Percentiles rank a stretch among this genome's conserved stretches.
These are phyloP conservation scores for Apiotrichum laibachii DNA, from an alignment of 1,284 basidiomycete genomes.

Conservation along the genomic window DNA sequence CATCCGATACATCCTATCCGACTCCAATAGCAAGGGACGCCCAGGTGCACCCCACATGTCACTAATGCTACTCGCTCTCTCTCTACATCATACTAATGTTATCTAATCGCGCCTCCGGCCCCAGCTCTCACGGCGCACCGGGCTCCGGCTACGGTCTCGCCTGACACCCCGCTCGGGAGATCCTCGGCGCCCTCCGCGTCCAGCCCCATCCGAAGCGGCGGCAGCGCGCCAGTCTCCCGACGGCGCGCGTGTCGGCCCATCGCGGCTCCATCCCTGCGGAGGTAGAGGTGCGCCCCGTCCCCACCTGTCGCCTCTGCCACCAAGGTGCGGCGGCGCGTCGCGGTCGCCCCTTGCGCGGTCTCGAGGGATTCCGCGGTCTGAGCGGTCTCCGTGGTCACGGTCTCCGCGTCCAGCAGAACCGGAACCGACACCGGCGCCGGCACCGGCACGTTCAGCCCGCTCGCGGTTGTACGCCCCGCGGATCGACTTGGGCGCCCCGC, in stretches of 20 bases:
- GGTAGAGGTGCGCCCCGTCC: background rate
- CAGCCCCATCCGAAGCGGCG: background rate
- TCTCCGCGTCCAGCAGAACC: no score
- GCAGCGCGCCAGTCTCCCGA: constrained; percentile 19
- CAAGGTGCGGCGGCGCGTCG: constrained; percentile 8
- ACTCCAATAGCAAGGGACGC: no score
- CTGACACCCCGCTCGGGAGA: constrained; percentile 6
- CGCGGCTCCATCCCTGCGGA: constrained; percentile 10
- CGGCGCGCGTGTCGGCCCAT: constrained; percentile 11
- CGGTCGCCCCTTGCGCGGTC: background rate
- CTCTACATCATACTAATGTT: background rate
- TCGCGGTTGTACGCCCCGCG: constrained; percentile 1
- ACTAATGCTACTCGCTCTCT: no score
- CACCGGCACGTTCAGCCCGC: background rate
- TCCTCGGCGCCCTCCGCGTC: constrained; percentile 4
- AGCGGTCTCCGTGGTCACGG: no score
- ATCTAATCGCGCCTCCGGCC: background rate
- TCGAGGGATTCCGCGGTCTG: background rate
- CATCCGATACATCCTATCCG: no score
- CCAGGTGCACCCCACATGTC: no score
- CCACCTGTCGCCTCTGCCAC: constrained; percentile 2
- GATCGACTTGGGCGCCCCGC: background rate
- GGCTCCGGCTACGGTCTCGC: constrained; percentile 20
- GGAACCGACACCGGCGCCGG: no score
- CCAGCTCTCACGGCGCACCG: constrained; percentile 16